phyloP scores from a whole-genome alignment of 441 rosid genomes.

The Adansonia gregorii region DNA sequence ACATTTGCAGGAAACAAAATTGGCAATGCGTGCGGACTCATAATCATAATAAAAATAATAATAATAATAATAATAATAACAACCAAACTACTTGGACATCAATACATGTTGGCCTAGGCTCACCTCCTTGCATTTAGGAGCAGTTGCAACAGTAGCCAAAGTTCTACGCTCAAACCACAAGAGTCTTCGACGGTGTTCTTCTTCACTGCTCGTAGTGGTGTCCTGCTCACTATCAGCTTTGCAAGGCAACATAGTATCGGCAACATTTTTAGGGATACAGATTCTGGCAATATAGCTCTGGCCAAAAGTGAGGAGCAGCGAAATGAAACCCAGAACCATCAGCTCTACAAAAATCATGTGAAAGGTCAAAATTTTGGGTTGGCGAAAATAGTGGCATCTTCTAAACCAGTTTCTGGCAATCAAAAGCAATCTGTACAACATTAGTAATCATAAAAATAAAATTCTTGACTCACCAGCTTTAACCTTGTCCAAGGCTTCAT shows the following conservation, averaged over 20 bases:
- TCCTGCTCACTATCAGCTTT: conserved; percentile 25
- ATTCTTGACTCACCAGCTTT: conserved; percentile 63
- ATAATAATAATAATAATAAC: neutral
- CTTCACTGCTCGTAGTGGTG: conserved; percentile 23
- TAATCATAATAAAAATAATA: neutral
- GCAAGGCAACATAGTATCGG: conserved; percentile 78
- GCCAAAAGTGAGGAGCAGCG: conserved; percentile 81
- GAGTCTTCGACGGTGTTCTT: conserved; percentile 57
- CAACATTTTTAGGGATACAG: conserved; percentile 64
- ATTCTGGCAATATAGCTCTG: conserved; percentile 60
- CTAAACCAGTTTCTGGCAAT: neutral
- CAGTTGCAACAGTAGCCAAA: conserved; percentile 40
- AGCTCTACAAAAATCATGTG: conserved; percentile 59
- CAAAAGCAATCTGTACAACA: neutral
- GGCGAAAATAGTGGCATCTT: neutral
- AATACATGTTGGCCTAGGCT: conserved; percentile 25
- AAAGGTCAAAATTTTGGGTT: neutral
- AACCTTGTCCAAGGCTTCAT: conserved; percentile 87
- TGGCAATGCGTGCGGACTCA: neutral
- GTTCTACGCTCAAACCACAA: conserved; percentile 61
- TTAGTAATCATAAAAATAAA: neutral
- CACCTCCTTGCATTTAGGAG: conserved; percentile 57
- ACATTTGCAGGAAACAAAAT: conserved; percentile 3
- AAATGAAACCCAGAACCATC: conserved; percentile 93
- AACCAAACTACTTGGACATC: neutral